Conservation (phyloP, 352 stramenopile genomes). For the Globisporangium spiculum region DNA sequence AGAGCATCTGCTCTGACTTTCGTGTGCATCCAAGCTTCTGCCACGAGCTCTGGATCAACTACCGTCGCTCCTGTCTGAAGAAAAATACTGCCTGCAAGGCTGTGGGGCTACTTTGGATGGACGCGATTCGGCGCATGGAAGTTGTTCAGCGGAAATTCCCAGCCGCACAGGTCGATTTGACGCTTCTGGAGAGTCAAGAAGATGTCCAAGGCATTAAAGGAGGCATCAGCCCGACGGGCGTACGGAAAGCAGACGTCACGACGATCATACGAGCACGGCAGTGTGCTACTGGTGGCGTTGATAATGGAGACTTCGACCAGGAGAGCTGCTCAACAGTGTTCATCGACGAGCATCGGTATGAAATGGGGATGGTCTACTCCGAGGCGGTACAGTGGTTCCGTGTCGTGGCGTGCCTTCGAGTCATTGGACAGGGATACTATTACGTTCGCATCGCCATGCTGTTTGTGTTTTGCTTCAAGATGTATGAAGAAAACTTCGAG, state of each 20-base stretch:
- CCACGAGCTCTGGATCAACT: constrained; percentile 12
- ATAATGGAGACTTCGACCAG: no score
- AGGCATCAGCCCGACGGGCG: constrained; percentile 16
- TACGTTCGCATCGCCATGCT: constrained; percentile 16
- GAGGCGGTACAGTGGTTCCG: constrained; percentile 24
- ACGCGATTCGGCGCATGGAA: constrained; percentile 3
- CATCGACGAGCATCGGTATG: constrained; percentile 24
- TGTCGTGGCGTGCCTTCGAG: constrained; percentile 24
- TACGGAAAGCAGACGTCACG: constrained; percentile 18
- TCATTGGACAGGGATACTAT: constrained; percentile 18
- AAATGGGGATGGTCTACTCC: constrained; percentile 19
- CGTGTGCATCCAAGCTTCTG: constrained; percentile 12
- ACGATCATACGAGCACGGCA: constrained; percentile 15
- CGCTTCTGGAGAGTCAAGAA: constrained; percentile 15
- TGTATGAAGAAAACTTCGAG: not conserved
- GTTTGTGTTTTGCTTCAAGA: constrained; percentile 3
- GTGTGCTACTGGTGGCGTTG: constrained; percentile 2
- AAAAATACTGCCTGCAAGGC: not conserved
- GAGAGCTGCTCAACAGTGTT: constrained; percentile 6
- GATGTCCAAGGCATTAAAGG: constrained; percentile 6
- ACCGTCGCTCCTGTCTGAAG: not conserved
- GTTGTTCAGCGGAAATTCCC: not conserved
- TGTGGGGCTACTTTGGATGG: constrained; percentile 6
- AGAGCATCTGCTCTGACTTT: constrained; percentile 24
- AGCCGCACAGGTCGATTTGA: constrained; percentile 7